phyloP scores from a whole-genome alignment of 768 basidiomycete species.

The Naganishia vishniacii region DNA sequence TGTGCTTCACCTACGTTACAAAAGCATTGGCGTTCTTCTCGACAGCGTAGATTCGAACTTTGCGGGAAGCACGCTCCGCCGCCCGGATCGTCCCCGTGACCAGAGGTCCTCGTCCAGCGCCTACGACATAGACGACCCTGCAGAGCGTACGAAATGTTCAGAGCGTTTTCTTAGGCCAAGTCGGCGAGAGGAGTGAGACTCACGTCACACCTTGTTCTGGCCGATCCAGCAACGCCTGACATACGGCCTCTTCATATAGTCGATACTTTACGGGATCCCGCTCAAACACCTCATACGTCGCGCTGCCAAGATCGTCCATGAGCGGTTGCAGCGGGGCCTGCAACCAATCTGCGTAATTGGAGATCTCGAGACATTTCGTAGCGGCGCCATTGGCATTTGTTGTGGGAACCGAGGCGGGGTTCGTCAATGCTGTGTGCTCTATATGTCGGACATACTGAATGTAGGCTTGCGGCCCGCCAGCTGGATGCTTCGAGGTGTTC shows the following conservation, averaged over 20 bases:
- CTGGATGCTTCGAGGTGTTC: constrained; percentile 59
- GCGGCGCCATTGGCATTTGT: constrained; percentile 21
- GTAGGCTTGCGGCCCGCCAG: constrained; percentile 81
- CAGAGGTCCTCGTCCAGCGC: constrained; percentile 89
- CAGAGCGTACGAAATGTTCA: background rate
- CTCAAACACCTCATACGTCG: constrained; percentile 96
- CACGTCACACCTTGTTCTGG: constrained; percentile 61
- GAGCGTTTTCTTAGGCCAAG: background rate
- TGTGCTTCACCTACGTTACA: constrained; percentile 65
- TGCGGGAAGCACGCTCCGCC: constrained; percentile 60
- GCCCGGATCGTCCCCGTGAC: constrained; percentile 78
- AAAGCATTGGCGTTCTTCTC: constrained; percentile 97
- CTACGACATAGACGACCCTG: constrained; percentile 83
- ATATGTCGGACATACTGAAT: constrained; percentile 63
- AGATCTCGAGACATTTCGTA: constrained; percentile 28
- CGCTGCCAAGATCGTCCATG: constrained; percentile 93
- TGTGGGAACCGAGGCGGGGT: constrained; percentile 20
- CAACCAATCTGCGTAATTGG: constrained; percentile 78
- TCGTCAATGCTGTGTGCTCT: constrained; percentile 32
- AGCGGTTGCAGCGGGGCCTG: constrained; percentile 94
- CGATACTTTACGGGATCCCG: constrained; percentile 94
- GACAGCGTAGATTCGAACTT: constrained; percentile 72
- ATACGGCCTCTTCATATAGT: constrained; percentile 92
- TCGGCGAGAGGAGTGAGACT: constrained; percentile 39
- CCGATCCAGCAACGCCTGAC: constrained; percentile 69